These are phyloP conservation scores for Xylariaceae sp. DNA, from an alignment of 2,329 filamentous ascomycete genomes.

Conservation along the genomic window DNA sequence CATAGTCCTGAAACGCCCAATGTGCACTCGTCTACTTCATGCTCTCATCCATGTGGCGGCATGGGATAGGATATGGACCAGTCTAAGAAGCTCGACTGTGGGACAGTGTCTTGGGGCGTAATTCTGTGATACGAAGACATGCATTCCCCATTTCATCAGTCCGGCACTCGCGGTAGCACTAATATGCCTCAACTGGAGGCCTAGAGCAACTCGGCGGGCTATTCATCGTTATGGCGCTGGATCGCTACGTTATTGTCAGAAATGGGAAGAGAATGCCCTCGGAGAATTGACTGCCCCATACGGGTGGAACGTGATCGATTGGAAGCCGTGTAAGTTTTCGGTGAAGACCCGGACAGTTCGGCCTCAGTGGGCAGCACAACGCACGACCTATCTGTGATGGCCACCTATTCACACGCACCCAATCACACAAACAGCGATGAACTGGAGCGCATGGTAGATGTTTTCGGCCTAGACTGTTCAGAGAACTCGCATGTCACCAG, in stretches of 20 bases:
- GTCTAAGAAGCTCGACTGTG: background rate
- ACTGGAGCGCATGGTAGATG: background rate
- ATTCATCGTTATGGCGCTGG: conserved; percentile 3
- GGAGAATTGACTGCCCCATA: conserved; percentile 13
- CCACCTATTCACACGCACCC: background rate
- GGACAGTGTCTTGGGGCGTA: conserved; percentile 3
- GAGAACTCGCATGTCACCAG: conserved; percentile 8
- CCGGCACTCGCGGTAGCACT: background rate
- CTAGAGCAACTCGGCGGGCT: background rate
- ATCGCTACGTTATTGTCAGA: conserved; percentile 4
- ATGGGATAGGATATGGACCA: conserved; percentile 1
- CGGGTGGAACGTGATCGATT: conserved; percentile 9
- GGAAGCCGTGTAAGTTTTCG: conserved; percentile 8
- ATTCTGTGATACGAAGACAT: background rate
- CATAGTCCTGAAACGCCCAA: conserved; percentile 4
- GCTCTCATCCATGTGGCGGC: background rate
- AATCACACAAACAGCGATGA: background rate
- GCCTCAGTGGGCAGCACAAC: conserved; percentile 5
- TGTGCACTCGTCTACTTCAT: background rate
- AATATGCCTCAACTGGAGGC: background rate
- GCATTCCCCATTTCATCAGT: conserved; percentile 2
- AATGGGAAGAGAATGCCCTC: conserved; percentile 2
- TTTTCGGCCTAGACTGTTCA: background rate
- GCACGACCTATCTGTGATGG: background rate
- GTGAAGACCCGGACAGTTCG: conserved; percentile 7